Evolutionary conservation across 2,329 filamentous ascomycete genomes (phyloP), one percentile per base, ranked within the genome.

Genomic region (Xylaria polymorpha): DNA sequence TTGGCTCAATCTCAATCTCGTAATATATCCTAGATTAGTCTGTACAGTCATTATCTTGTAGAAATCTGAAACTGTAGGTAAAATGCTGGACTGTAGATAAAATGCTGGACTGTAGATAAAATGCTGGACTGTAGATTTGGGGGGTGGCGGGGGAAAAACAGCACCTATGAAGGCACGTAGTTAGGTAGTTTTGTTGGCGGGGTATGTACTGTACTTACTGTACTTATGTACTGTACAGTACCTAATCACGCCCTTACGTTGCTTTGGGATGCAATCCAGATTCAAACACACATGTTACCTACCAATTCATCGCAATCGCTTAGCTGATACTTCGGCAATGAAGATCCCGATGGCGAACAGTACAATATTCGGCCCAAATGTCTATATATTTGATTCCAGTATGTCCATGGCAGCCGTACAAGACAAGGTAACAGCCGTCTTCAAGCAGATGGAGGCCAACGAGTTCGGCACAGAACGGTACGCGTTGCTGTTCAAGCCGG

Each of bases 381-480:
- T 79, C 46, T 79, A 74, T 51, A 72, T 79, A 14, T 79, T 79
- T 60, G 74, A 78, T 32, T 64, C 74, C 8, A 67, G 62, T n/a
- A 79, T 78, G 77, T 72, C 77, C 14, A 73, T 73, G 43, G 46
- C 62, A 14, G 74, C 71, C n/a, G 74, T 79, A 35, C 77, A 79
- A 68, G 74, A 70, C 39, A 76, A 74, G 58, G 72, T 71, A 18
- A 76, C 68, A 3, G 43, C 70, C 48, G 75, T 79, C 20, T 79
- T 79, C 71, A 72, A 71, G 41, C 72, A 76, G 65, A 79, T 79
- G 78, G 78, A 79, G 61, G 74, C 76, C 48, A 79, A 79, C 41
- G 76, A 79, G 70, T 79, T 79, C 32, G 76, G 77, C 3, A 29
- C 70, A 3, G 73, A 79, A 56, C 73, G 78, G 14, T 79, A 79